phyloP scores from a whole-genome alignment of 805 yeast species.

The Citeromyces matritensis region DNA sequence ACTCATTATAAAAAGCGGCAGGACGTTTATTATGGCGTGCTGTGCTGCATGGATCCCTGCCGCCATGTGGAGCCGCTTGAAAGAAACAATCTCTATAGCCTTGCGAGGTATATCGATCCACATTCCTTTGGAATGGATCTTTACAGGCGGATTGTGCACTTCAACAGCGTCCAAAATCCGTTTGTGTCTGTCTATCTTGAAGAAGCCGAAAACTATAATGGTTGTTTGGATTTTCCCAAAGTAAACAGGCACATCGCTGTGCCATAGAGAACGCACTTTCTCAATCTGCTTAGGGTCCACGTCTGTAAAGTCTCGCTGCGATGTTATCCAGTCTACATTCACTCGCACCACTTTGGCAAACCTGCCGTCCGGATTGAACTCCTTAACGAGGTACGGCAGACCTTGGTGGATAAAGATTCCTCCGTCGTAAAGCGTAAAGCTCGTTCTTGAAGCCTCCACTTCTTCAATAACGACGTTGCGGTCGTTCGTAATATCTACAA shows the following conservation, averaged over 20 bases:
- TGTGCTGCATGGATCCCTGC: slow-evolving; percentile 97
- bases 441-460: slow-evolving; percentile 76
- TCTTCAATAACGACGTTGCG: slow-evolving; percentile 74
- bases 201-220: slow-evolving; percentile 79
- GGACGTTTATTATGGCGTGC: slow-evolving; percentile 70
- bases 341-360: slow-evolving; percentile 81
- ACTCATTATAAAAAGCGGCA: slow-evolving; percentile 61
- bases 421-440: slow-evolving; percentile 83
- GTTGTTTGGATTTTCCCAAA: slow-evolving; percentile 67
- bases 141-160: slow-evolving; percentile 76
- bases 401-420: slow-evolving; percentile 95
- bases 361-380: slow-evolving; percentile 64
- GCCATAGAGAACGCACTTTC: slow-evolving; percentile 35
- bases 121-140: slow-evolving; percentile 58
- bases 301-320: slow-evolving; percentile 85
- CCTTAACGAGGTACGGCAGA: slow-evolving; percentile 70
- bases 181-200: slow-evolving; percentile 63
- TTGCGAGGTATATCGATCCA: slow-evolving; percentile 77
- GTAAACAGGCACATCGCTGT: slow-evolving; percentile 39
- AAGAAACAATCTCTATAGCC: slow-evolving; percentile 43
- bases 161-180: slow-evolving; percentile 89
- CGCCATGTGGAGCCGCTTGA: slow-evolving; percentile 52
- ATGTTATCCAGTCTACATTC: slow-evolving; percentile 87
- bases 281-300: slow-evolving; percentile 77
- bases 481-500: slow-evolving; percentile 74